These are phyloP conservation scores for Lophiotrema nucula DNA, from an alignment of 495 filamentous ascomycete species.

Conservation along the genomic window DNA sequence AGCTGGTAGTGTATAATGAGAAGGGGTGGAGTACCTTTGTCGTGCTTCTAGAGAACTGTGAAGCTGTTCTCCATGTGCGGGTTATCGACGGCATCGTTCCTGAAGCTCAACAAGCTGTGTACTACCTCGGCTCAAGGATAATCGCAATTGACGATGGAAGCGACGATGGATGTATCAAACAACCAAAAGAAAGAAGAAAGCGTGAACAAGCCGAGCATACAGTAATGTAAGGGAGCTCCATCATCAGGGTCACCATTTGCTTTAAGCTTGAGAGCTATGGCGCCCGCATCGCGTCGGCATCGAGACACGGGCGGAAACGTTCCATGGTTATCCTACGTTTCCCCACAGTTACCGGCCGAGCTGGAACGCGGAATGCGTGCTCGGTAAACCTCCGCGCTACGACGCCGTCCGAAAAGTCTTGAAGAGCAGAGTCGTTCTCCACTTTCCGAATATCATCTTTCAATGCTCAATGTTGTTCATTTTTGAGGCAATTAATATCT, in stretches of 20 bases:
- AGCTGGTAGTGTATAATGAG: background rate
- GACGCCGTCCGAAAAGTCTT: too few species aligned
- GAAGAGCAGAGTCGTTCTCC: too few species aligned
- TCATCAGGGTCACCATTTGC: background rate
- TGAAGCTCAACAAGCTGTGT: background rate
- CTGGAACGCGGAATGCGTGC: too few species aligned
- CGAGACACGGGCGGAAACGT: background rate
- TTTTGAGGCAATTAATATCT: too few species aligned
- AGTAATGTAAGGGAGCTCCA: background rate
- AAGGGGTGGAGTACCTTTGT: conserved; percentile 11
- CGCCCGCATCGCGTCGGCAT: background rate
- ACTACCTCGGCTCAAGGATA: background rate
- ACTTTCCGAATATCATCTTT: too few species aligned
- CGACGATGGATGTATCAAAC: background rate
- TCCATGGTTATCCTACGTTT: background rate
- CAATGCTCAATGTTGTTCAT: too few species aligned
- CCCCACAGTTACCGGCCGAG: background rate
- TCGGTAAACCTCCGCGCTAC: too few species aligned
- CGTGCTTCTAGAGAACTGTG: conserved; percentile 22
- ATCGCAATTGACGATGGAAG: background rate
- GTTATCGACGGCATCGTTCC: conserved; percentile 31
- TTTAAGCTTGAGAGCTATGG: background rate
- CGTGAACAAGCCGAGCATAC: background rate
- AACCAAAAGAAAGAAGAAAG: background rate
- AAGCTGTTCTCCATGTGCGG: conserved; percentile 18